Conservation (phyloP, 2,329 filamentous ascomycete genomes). For the Stemphylium lycopersici region DNA sequence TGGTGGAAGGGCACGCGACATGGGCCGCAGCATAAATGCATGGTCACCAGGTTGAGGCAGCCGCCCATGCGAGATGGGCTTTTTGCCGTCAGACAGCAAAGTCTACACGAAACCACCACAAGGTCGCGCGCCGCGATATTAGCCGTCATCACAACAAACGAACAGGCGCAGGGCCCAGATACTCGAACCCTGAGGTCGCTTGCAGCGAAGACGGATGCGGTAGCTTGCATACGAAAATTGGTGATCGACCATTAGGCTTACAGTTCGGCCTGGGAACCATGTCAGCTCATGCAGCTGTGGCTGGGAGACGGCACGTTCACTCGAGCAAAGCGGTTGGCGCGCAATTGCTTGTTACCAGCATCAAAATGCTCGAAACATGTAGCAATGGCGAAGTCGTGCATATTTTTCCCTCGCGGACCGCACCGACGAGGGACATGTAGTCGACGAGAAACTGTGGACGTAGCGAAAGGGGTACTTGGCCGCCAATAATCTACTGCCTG, state of each 20-base stretch:
- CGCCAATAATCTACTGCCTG: constrained; percentile 8
- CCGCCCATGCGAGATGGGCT: background rate
- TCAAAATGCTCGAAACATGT: constrained; percentile 9
- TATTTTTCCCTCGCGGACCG: background rate
- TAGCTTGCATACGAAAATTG: constrained; percentile 17
- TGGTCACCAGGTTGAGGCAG: background rate
- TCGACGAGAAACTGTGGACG: constrained; percentile 14
- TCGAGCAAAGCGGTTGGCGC: background rate
- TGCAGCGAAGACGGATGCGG: constrained; percentile 11
- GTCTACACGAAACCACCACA: background rate
- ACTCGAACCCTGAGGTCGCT: constrained; percentile 5
- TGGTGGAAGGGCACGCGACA: constrained; percentile 16
- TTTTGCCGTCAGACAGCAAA: background rate
- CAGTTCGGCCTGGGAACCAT: constrained; percentile 11
- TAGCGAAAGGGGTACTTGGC: constrained; percentile 22
- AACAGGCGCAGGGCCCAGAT: constrained; percentile 8
- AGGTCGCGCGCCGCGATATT: background rate
- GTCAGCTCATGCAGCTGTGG: constrained; percentile 10
- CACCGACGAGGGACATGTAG: background rate
- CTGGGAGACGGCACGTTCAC: background rate
- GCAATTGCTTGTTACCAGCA: background rate
- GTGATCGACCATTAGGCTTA: constrained; percentile 5
- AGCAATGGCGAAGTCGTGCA: too few species aligned
- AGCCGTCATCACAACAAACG: constrained; percentile 3
- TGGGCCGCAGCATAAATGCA: constrained; percentile 2